Conservation (phyloP, 805 yeast genomes). For the Lachancea mirantina region DNA sequence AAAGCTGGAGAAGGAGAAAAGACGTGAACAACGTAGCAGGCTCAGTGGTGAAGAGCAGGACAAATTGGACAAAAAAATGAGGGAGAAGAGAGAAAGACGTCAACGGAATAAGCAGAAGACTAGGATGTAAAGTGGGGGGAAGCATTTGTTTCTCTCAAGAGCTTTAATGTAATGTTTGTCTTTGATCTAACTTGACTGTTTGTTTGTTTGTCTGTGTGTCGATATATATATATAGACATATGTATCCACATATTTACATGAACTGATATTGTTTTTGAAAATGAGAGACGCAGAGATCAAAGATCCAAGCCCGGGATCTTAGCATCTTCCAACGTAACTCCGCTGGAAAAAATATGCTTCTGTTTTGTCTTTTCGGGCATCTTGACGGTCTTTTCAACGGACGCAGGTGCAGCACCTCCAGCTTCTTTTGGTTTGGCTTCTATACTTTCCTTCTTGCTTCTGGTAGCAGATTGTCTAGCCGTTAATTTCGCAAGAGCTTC, state of each 20-base stretch:
- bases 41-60: slow-evolving; percentile 73
- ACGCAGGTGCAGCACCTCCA: neutral
- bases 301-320: slow-evolving; percentile 27
- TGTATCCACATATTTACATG: too few relatives aligned
- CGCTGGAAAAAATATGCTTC: slow-evolving; percentile 12
- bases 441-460: neutral
- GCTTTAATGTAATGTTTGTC: too few relatives aligned
- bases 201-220: too few relatives aligned
- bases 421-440: slow-evolving; percentile 1
- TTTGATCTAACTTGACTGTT: too few relatives aligned
- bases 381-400: neutral
- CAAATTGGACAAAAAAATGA: slow-evolving; percentile 68
- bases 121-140: slow-evolving; percentile 22
- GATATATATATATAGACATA: too few relatives aligned
- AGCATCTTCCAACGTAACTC: slow-evolving; percentile 21
- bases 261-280: too few relatives aligned
- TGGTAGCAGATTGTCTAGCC: slow-evolving; percentile 1
- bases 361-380: neutral
- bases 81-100: slow-evolving; percentile 77
- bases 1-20: slow-evolving; percentile 58
- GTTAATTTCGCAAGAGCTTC: slow-evolving; percentile 1
- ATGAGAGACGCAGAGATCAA: slow-evolving; percentile 2
- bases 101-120: slow-evolving; percentile 54
- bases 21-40: slow-evolving; percentile 44
- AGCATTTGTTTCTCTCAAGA: too few relatives aligned